Evolutionary conservation across 768 basidiomycete species (phyloP), one percentile per base, ranked within the genome.

Genomic region (Termitomyces sp.): DNA sequence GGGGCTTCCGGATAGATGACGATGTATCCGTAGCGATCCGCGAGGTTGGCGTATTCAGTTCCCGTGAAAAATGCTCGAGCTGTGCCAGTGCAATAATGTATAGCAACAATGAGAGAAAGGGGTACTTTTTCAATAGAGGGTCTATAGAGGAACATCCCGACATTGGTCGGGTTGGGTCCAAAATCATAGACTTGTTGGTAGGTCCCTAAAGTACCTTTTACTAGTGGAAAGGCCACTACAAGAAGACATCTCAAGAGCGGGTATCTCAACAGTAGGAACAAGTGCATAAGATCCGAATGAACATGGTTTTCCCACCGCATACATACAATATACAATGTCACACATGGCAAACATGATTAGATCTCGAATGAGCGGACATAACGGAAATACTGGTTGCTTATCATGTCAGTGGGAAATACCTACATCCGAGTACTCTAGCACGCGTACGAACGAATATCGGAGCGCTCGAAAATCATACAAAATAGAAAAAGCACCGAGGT

Each of bases 81-180:
- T 0, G 78, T 75, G 25, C 79, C 82, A 8, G 70, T 66, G 69
- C 83, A 84, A 60, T 76, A 76, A 65, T 82, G 81, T 53, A 80
- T 76, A 11, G 80, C 82, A 50, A 82, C 75, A 50, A 83, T 75
- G 34, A 83, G 68, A 8, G 79, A 71, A 0, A 78, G 77, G 9
- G 69, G 67, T 25, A 69, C 43, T 0, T 62, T 66, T 17, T 80
- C 66, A 34, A 60, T 69, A 4, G 73, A 59, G 2, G 80, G 79
- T 47, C 66, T 67, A 68, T 80, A 79, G 14, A 77, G 65, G 65
- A 68, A 83, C 71, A 81, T 76, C 37, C 71, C 66, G 38, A 82
- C 80, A 63, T 75, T 73, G 47, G 76, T 82, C 17, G 82, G 82
- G 68, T 84, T 84, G 29, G 77, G 44, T 11, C 81, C 81, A 60